Percentiles rank a stretch among this genome's conserved stretches.
Evolutionary conservation across 208 protist genomes (phyloP).

Genomic region (Giardia duodenalis): DNA sequence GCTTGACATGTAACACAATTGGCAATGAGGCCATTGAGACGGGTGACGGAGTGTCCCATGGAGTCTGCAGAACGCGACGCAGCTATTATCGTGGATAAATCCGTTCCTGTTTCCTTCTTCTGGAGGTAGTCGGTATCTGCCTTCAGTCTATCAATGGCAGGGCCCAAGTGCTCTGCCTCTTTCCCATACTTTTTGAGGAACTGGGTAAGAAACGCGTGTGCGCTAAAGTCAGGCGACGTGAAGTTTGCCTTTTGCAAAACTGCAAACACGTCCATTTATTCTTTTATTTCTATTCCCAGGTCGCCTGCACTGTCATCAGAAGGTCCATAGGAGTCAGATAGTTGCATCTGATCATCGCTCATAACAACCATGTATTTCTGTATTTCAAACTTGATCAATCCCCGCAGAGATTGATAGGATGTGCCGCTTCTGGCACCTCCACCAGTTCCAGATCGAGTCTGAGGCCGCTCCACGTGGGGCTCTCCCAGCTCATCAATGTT

Average conservation of each 20-base stretch:
- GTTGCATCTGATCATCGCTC: background rate
- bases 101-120: background rate
- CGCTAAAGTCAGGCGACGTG: background rate
- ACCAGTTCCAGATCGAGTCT: no score
- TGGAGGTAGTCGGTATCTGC: background rate
- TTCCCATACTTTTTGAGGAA: background rate
- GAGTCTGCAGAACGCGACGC: background rate
- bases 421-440: no score
- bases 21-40: background rate
- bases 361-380: background rate
- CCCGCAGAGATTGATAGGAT: background rate
- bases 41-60: background rate
- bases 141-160: background rate
- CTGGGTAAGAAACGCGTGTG: background rate
- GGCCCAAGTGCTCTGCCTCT: background rate
- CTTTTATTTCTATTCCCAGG: background rate
- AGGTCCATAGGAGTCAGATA: background rate
- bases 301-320: background rate
- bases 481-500: no score
- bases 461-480: no score
- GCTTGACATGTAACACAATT: background rate
- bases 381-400: background rate
- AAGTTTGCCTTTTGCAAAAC: background rate
- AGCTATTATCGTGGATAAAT: background rate
- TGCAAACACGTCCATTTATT: background rate